Evolutionary conservation across 2,329 filamentous ascomycete species (phyloP).

Genomic region (Cadophora gregata): DNA sequence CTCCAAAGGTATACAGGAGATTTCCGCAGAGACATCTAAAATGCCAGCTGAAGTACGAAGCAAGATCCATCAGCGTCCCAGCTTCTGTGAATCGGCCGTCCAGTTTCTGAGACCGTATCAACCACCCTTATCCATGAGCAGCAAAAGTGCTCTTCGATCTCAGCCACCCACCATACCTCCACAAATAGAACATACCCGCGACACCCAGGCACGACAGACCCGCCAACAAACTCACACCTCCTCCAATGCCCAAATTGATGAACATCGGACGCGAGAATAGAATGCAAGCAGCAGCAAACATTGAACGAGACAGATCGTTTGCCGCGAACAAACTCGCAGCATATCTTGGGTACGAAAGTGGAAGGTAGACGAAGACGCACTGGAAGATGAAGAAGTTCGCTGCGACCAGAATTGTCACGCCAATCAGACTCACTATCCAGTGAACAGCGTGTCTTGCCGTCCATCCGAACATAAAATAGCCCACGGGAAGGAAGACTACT

Average conservation of each 20-base stretch:
- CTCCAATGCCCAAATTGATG: constrained; percentile 62
- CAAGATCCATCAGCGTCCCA: too few relatives aligned
- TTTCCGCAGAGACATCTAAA: too few relatives aligned
- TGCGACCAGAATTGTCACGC: constrained; percentile 56
- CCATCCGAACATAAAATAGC: constrained; percentile 64
- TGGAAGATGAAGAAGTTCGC: constrained; percentile 59
- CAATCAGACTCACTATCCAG: constrained; percentile 61
- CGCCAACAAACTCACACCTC: constrained; percentile 61
- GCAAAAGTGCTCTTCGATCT: constrained; percentile 26
- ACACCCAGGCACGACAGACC: constrained; percentile 27
- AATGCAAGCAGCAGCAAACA: constrained; percentile 64
- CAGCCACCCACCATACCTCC: constrained; percentile 24
- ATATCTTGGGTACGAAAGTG: constrained; percentile 58
- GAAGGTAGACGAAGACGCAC: constrained; percentile 63
- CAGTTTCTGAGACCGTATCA: too few relatives aligned
- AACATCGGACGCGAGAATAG: constrained; percentile 66
- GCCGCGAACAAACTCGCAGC: constrained; percentile 64
- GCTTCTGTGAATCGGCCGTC: too few relatives aligned
- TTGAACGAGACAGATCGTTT: constrained; percentile 63
- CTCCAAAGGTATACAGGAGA: too few relatives aligned
- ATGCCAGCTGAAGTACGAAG: too few relatives aligned
- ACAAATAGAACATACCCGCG: constrained; percentile 28
- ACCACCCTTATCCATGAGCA: constrained; percentile 5
- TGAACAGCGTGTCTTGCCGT: constrained; percentile 55
- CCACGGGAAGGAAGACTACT: constrained; percentile 56